Evolutionary conservation across 768 basidiomycete genomes (phyloP), one percentile per base, ranked within the genome.

Genomic region (Dioszegia aurantiaca): DNA sequence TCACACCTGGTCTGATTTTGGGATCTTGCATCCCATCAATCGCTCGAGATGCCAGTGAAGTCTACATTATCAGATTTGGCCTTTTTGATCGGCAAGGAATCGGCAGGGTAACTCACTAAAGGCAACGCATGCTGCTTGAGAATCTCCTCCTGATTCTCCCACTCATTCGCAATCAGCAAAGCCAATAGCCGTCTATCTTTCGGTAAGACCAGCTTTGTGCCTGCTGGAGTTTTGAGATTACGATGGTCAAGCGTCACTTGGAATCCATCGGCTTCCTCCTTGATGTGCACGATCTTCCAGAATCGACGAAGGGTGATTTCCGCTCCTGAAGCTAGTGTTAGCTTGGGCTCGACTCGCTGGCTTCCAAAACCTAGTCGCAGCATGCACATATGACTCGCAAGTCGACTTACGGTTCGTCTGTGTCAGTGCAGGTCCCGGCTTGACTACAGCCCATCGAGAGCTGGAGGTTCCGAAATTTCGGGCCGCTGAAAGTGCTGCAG

Each of bases 91-190:
- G 5, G 23, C 14, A 23, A 16, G 21, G 19, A 19, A 17, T 10
- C 17, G 4, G 2, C 72, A 6, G 30, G 21, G 31, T 41, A 47
- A 8, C 78, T 53, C 27, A 95, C 94, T 83, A 95, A 84, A 16
- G 95, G 92, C 24, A 99, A 78, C 0, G 91, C 87, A 75, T 94
- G 89, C 24, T 87, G 87, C 76, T 93, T 97, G 61, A 97, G 73
- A 1, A 93, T 69, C 4, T 80, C 86, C 58, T 85, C 85, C 77
- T 97, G 94, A 69, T 87, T 88, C 69, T 99, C 92, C 95, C 95
- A 99, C 79, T 99, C 95, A 56, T 88, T 83, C 19, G 92, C 95
- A 67, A 98, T 85, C 56, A 95, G 81, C 1, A 89, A 81, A 1
- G 93, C 91, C 21, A 88, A 81, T 27, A 93, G 78, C 40, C 81